Evolutionary conservation across 208 protist genomes (phyloP).

Genomic region (Herpetomonas tarakana): DNA sequence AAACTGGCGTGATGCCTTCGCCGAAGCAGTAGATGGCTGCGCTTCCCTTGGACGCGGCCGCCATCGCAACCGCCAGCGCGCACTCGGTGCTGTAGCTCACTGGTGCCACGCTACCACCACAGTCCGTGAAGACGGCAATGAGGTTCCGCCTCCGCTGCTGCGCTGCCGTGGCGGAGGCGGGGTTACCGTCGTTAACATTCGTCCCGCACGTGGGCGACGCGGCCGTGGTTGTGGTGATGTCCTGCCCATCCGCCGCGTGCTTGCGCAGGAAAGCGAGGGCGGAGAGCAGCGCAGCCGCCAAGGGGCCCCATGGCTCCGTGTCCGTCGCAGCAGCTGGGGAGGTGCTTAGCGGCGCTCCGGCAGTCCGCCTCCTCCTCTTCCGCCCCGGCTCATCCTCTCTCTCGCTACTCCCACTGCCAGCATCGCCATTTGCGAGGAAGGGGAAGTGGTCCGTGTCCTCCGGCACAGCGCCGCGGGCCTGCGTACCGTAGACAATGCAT

Average conservation of each 20-base stretch:
- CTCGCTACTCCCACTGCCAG: no score
- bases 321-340: not conserved
- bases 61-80: slow-evolving; percentile 46
- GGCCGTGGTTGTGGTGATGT: not conserved
- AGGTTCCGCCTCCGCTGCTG: slow-evolving; percentile 5
- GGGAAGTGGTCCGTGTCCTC: not conserved
- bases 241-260: slow-evolving; percentile 15
- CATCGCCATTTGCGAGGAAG: not conserved
- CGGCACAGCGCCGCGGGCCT: not conserved
- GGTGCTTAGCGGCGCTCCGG: not conserved
- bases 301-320: slow-evolving; percentile 41
- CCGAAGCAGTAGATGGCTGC: slow-evolving; percentile 57
- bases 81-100: slow-evolving; percentile 61
- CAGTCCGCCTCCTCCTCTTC: not conserved
- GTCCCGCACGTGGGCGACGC: not conserved
- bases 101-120: not conserved
- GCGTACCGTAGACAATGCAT: not conserved
- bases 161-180: slow-evolving; percentile 3
- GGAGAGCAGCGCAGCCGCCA: slow-evolving; percentile 63
- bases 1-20: slow-evolving; percentile 10
- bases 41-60: slow-evolving; percentile 28
- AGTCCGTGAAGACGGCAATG: slow-evolving; percentile 69
- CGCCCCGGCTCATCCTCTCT: no score
- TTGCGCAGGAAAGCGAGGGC: slow-evolving; percentile 43
- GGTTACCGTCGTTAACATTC: not conserved